Conservation (phyloP, 345 rosid genomes). For the Arabidopsis suecica region DNA sequence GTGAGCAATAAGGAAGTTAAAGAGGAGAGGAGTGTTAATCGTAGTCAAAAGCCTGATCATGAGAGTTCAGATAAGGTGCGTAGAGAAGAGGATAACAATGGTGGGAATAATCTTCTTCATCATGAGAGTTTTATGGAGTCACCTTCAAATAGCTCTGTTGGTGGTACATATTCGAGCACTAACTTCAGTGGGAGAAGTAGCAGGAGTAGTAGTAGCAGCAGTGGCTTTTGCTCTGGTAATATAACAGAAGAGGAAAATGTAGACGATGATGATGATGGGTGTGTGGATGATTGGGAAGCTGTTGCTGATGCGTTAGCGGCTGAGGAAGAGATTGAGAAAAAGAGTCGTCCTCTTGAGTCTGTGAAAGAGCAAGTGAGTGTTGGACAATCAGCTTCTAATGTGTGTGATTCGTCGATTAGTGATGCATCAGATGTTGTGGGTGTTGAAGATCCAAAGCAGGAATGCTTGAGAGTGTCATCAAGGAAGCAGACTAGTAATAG, state of each 20-base stretch:
- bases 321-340: constrained; percentile 50
- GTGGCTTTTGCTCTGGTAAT: constrained; percentile 58
- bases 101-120: constrained; percentile 48
- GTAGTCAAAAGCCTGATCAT: constrained; percentile 27
- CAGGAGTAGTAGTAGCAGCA: constrained; percentile 61
- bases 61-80: constrained; percentile 42
- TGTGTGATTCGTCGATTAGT: constrained; percentile 3
- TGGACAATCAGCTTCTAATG: constrained; percentile 38
- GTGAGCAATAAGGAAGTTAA: constrained; percentile 61
- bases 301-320: constrained; percentile 94
- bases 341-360: constrained; percentile 34
- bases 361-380: constrained; percentile 41
- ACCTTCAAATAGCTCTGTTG: constrained; percentile 61
- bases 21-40: constrained; percentile 51
- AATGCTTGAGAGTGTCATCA: constrained; percentile 38
- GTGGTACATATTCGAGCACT: constrained; percentile 52
- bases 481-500: constrained; percentile 45
- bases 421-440: constrained; percentile 37
- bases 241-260: constrained; percentile 69
- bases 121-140: constrained; percentile 62
- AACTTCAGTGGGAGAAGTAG: constrained; percentile 62
- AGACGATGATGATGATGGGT: constrained; percentile 71
- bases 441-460: constrained; percentile 38
- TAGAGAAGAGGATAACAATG: constrained; percentile 46
- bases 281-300: constrained; percentile 98